Percentiles rank a stretch among this genome's conserved stretches.
These are phyloP conservation scores for Solanum pimpinellifolium DNA, from an alignment of 257 asterid species.

Conservation along the genomic window DNA sequence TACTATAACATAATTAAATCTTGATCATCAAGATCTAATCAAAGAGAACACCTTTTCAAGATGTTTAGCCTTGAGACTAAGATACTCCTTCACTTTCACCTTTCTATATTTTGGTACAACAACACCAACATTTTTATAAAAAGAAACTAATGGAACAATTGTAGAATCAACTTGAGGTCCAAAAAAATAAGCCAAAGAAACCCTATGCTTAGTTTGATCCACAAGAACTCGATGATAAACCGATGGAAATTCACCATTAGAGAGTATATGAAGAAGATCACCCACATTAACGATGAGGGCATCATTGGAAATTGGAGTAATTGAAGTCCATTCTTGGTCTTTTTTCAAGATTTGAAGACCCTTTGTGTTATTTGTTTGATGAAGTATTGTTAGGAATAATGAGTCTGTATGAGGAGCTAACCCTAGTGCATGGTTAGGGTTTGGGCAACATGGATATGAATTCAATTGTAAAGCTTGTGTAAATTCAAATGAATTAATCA, in stretches of 20 bases:
- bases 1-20: not conserved
- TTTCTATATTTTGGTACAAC: constrained; percentile 28
- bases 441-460: constrained; percentile 77
- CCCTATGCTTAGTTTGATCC: constrained; percentile 30
- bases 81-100: constrained; percentile 43
- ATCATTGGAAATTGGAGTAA: constrained; percentile 26
- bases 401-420: constrained; percentile 84
- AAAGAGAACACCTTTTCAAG: constrained; percentile 41
- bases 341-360: constrained; percentile 60
- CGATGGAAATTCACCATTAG: constrained; percentile 37
- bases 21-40: constrained; percentile 11
- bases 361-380: constrained; percentile 44
- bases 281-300: constrained; percentile 60
- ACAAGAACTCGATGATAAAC: constrained; percentile 64
- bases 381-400: constrained; percentile 54
- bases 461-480: constrained; percentile 59
- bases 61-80: constrained; percentile 45
- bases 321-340: constrained; percentile 37
- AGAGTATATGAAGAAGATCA: constrained; percentile 56
- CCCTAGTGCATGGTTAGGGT: constrained; percentile 59
- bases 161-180: constrained; percentile 34
- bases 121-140: not conserved
- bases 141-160: constrained; percentile 28
- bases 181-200: constrained; percentile 43
- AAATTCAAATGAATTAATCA: constrained; percentile 18